Base-by-base conservation (phyloP, 176 grass and related monocot species). In the Poa pratensis region DNA sequence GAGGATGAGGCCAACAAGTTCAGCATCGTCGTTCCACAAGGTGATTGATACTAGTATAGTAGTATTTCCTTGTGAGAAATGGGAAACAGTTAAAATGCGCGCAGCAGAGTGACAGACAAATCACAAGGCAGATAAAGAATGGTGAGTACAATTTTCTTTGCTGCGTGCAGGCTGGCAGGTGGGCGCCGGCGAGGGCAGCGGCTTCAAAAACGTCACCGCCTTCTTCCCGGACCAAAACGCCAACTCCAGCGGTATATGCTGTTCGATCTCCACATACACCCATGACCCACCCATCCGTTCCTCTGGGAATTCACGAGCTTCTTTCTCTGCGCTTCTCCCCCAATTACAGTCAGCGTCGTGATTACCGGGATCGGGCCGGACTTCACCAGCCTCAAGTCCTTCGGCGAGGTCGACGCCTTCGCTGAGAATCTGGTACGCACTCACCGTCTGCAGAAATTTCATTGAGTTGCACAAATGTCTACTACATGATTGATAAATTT, bases 361-460 rank as follows among this genome's bases (percentile, higher is more conserved):
- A 98, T 95, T 73, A 95, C 96, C 54, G 92, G 93, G 35, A 78
- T 98, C 69, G 92, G 91, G 81, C 96, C 93, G n/a, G 96, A 98
- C 87, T 98, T 95, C 89, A 98, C 96, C 77, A 98, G 89, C 83
- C 83, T 95, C 52, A 90, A 90, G 58, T 98, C 96, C 39, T 98
- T 98, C 57, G 96, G 96, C 66, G 83, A 75, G 24, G 96, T 95
- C 39, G 93, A 98, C 66, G 88, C 88, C 55, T 98, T 98, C 83
- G 96, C 96, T 5, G 96, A 98, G 81, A 93, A 8, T 48, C 54
- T 98, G 91, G 96, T 98, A 77, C 9, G 19, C 34, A 7, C 24
- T 22, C 5, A 14, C 39, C 15, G 6, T 4, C 11, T 77, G 49
- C 26, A n/a, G 7, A 51, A 45, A 49, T 2, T 15, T 3, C n/a